Evolutionary conservation across 768 basidiomycete genomes (phyloP).

Genomic region (Naganishia friedmannii): DNA sequence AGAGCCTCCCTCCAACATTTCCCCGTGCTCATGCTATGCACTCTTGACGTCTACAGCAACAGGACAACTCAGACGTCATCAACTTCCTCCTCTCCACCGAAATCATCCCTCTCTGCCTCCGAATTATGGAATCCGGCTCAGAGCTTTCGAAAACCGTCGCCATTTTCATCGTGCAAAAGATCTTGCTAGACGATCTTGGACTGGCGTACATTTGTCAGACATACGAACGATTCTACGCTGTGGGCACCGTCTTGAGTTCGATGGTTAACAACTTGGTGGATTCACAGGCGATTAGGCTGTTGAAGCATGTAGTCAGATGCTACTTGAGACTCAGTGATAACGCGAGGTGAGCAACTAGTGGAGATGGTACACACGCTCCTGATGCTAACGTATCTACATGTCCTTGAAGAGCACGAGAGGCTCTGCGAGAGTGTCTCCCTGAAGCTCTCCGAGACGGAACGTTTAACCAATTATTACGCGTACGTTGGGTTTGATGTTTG

Average conservation of each 20-base stretch:
- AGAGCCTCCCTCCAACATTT: neutral
- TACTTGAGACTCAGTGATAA: slow-evolving; percentile 96
- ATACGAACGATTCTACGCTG: slow-evolving; percentile 99
- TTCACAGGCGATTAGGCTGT: slow-evolving; percentile 88
- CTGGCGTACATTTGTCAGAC: slow-evolving; percentile 99
- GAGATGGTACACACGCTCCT: neutral
- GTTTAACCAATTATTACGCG: slow-evolving; percentile 85
- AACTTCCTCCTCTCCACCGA: slow-evolving; percentile 98
- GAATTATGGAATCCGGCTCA: slow-evolving; percentile 99
- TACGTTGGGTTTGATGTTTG: slow-evolving; percentile 40
- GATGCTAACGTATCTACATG: neutral
- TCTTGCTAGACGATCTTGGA: slow-evolving; percentile 90
- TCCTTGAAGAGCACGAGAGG: slow-evolving; percentile 79
- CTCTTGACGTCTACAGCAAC: slow-evolving; percentile 65
- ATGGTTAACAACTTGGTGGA: slow-evolving; percentile 99
- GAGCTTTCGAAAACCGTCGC: slow-evolving; percentile 98
- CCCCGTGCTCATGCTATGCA: neutral
- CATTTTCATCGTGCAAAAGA: slow-evolving; percentile 98
- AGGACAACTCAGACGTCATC: slow-evolving; percentile 97
- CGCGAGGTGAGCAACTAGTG: slow-evolving; percentile 63
- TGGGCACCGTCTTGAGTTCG: slow-evolving; percentile 94
- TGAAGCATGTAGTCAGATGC: slow-evolving; percentile 98
- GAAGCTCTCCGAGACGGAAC: slow-evolving; percentile 93
- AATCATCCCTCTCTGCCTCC: slow-evolving; percentile 97
- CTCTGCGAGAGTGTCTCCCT: slow-evolving; percentile 88